Conservation (phyloP, 2,329 filamentous ascomycete genomes). For the Ploettnerulaceae sp. region DNA sequence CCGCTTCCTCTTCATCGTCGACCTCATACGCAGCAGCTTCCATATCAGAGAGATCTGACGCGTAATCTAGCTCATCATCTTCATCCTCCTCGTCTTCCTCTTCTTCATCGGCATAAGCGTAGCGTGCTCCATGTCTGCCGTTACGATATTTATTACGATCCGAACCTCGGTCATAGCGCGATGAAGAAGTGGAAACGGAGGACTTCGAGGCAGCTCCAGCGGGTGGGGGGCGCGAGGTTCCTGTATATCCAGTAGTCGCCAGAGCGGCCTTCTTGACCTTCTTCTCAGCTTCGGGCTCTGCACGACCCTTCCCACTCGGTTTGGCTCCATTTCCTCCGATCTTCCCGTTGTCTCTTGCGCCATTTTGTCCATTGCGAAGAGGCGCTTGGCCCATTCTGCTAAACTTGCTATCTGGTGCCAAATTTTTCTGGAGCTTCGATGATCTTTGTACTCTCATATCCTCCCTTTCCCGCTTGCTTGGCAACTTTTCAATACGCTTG, state of each 20-base stretch:
- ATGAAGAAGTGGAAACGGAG: constrained; percentile 20
- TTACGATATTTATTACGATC: constrained; percentile 14
- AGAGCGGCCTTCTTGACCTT: constrained; percentile 57
- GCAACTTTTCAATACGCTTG: constrained; percentile 63
- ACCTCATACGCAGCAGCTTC: constrained; percentile 71
- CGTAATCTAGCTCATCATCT: constrained; percentile 60
- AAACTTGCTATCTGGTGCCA: constrained; percentile 29
- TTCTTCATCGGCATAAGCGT: constrained; percentile 34
- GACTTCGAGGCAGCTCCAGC: constrained; percentile 33
- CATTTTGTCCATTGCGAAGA: constrained; percentile 18
- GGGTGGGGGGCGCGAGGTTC: constrained; percentile 57
- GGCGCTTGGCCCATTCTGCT: constrained; percentile 16
- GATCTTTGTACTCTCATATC: constrained; percentile 27
- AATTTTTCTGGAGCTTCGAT: constrained; percentile 26
- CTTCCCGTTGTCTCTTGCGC: constrained; percentile 9
- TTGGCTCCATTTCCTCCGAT: constrained; percentile 16
- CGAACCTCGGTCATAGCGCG: constrained; percentile 18
- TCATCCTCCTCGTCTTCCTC: constrained; percentile 40
- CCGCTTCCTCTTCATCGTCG: constrained; percentile 63
- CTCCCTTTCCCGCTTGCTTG: constrained; percentile 46
- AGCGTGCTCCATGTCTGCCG: constrained; percentile 34
- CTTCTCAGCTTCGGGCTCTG: constrained; percentile 42
- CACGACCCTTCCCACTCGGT: constrained; percentile 25
- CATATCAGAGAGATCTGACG: constrained; percentile 66
- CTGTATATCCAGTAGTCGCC: constrained; percentile 61